These are phyloP conservation scores for Phytophthora syringae DNA, from an alignment of 352 stramenopile genomes.

Conservation along the genomic window DNA sequence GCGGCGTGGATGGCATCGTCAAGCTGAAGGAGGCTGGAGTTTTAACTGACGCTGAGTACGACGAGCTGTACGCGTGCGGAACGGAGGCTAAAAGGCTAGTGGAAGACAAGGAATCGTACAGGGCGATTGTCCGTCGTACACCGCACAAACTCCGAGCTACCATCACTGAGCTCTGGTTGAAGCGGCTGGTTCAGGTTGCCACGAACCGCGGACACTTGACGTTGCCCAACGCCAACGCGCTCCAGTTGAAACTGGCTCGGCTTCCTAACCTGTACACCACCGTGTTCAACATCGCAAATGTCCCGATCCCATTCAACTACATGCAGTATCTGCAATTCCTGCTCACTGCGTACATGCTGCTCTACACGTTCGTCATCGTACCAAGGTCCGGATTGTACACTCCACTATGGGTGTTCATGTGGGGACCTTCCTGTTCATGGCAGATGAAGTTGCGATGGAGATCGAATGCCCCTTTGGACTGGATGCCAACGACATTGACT, in stretches of 20 bases:
- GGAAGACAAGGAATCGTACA: constrained; percentile 47
- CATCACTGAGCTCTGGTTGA: constrained; percentile 84
- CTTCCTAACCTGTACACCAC: constrained; percentile 80
- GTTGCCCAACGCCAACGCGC: constrained; percentile 55
- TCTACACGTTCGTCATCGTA: constrained; percentile 89
- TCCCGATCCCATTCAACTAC: constrained; percentile 89
- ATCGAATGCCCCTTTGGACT: constrained; percentile 86
- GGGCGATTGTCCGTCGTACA: constrained; percentile 62
- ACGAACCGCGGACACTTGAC: constrained; percentile 66
- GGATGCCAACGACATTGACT: constrained; percentile 84
- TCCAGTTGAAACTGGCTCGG: constrained; percentile 73
- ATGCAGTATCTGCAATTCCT: constrained; percentile 83
- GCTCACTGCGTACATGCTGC: constrained; percentile 74
- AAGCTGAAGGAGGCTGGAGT: constrained; percentile 64
- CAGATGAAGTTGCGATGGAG: constrained; percentile 83
- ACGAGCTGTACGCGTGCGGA: constrained; percentile 75
- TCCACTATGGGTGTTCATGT: constrained; percentile 81
- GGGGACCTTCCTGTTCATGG: constrained; percentile 86
- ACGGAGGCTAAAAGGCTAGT: constrained; percentile 58
- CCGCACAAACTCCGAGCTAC: constrained; percentile 77
- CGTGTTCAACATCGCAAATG: constrained; percentile 86
- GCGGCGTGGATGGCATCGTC: constrained; percentile 71
- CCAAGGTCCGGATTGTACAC: constrained; percentile 75
- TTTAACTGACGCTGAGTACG: constrained; percentile 68
- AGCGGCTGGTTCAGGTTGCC: constrained; percentile 73